Evolutionary conservation across 1,284 basidiomycete species (phyloP).

Genomic region (Ceraceosorus guamensis): DNA sequence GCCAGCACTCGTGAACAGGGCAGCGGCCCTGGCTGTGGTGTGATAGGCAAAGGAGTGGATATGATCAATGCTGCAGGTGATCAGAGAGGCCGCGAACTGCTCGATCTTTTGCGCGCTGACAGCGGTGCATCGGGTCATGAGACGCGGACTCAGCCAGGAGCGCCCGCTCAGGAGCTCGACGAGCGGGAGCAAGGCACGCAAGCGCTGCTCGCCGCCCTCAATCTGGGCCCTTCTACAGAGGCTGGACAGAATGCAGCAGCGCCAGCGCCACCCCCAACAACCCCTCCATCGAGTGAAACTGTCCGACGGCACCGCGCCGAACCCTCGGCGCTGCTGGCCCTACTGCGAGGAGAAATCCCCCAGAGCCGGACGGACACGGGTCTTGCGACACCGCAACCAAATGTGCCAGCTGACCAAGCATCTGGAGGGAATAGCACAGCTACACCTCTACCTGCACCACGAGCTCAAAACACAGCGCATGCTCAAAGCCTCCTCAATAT

Average conservation of each 20-base stretch:
- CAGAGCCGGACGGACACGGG: too few relatives aligned
- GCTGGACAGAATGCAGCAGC: slow-evolving; percentile 1
- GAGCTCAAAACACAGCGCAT: slow-evolving; percentile 28
- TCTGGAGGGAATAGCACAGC: background rate
- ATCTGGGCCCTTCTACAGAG: slow-evolving; percentile 6
- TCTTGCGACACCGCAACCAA: too few relatives aligned
- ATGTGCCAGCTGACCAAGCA: background rate
- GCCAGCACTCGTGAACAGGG: too few relatives aligned
- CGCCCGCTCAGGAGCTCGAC: slow-evolving; percentile 9
- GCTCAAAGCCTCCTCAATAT: slow-evolving; percentile 31
- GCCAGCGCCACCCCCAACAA: background rate
- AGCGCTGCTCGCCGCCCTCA: slow-evolving; percentile 17
- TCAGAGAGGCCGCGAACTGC: slow-evolving; percentile 23
- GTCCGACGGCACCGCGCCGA: background rate
- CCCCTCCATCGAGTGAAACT: too few relatives aligned
- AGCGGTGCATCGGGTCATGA: background rate
- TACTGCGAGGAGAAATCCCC: slow-evolving; percentile 1
- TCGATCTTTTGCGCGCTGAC: slow-evolving; percentile 12
- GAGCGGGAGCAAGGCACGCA: slow-evolving; percentile 16
- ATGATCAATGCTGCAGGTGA: slow-evolving; percentile 30
- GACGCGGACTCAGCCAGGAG: background rate
- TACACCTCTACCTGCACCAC: slow-evolving; percentile 33
- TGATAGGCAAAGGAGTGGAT: slow-evolving; percentile 16
- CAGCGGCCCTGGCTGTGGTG: background rate
- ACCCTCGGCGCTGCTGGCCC: slow-evolving; percentile 16